Conservation (phyloP, 768 basidiomycete species). For the Crepidotus variabilis region DNA sequence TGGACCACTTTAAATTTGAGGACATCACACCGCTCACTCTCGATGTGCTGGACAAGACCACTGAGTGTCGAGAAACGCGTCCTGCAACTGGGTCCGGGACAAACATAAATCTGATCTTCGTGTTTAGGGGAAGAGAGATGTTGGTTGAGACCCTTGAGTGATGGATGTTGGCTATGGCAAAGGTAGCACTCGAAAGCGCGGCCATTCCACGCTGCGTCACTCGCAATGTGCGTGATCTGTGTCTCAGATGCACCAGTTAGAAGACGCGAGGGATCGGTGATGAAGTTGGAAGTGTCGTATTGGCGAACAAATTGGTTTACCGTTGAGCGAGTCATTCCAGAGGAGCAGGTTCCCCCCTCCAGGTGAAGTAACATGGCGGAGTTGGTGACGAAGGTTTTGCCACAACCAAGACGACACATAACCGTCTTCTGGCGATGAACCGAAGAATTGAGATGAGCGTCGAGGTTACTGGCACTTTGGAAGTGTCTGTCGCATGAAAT, state of each 20-base stretch:
- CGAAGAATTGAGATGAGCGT: conserved; percentile 48
- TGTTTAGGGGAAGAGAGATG: conserved; percentile 61
- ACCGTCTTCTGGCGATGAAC: conserved; percentile 34
- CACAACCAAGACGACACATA: conserved; percentile 41
- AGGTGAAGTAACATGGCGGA: conserved; percentile 56
- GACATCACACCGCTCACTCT: conserved; percentile 56
- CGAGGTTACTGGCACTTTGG: conserved; percentile 4
- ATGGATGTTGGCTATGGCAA: conserved; percentile 40
- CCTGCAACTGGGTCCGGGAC: conserved; percentile 42
- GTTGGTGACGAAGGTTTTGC: conserved; percentile 37
- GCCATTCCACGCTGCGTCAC: conserved; percentile 34
- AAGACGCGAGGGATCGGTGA: conserved; percentile 51
- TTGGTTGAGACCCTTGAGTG: conserved; percentile 44
- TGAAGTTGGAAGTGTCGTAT: conserved; percentile 37
- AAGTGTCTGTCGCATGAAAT: conserved; percentile 22
- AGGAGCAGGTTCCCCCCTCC: conserved; percentile 53
- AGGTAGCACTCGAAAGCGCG: conserved; percentile 55
- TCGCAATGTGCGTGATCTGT: conserved; percentile 22
- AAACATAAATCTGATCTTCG: conserved; percentile 44
- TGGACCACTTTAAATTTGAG: conserved; percentile 38
- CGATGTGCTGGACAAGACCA: conserved; percentile 56
- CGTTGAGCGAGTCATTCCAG: conserved; percentile 33
- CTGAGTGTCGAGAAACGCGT: conserved; percentile 45
- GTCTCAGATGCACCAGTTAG: conserved; percentile 28
- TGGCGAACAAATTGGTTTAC: conserved; percentile 36